Evolutionary conservation across 1,139 yeast genomes (phyloP).

Genomic region (Kurtzmaniella natalensis): DNA sequence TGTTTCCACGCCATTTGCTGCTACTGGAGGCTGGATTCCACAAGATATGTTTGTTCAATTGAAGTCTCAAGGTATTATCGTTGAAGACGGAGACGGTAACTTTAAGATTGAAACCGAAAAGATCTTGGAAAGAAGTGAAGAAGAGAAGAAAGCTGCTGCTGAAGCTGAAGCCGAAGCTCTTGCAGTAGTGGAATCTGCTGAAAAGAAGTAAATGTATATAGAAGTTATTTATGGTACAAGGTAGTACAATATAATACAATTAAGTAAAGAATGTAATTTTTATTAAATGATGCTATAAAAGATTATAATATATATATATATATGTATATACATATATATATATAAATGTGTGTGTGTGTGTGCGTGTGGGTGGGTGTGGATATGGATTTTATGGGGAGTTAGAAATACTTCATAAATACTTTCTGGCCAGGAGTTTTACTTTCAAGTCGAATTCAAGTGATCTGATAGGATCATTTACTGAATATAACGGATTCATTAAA

Average conservation of each 20-base stretch:
- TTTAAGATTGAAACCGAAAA: constrained; percentile 37
- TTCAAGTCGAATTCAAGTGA: constrained; percentile 74
- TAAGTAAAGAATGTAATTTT: neutral
- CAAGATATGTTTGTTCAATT: constrained; percentile 82
- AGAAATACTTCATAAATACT: constrained; percentile 48
- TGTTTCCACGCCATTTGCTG: constrained; percentile 74
- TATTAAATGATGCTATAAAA: neutral
- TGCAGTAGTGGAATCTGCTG: neutral
- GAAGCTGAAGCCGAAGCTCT: constrained; percentile 3
- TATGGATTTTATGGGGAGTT: neutral
- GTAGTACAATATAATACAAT: neutral
- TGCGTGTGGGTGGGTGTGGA: neutral
- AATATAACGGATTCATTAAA: constrained; percentile 81
- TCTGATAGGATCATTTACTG: constrained; percentile 67
- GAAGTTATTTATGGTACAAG: neutral
- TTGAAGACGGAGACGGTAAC: constrained; percentile 31
- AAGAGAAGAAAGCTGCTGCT: constrained; percentile 3
- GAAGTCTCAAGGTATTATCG: constrained; percentile 61
- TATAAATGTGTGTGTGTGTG: neutral
- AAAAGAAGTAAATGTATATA: neutral
- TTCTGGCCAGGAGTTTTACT: constrained; percentile 68
- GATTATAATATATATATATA: neutral
- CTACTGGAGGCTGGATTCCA: constrained; percentile 94
- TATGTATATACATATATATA: neutral
- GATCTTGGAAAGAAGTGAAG: constrained; percentile 22